Evolutionary conservation across 192 early-diverging fungal species (phyloP), one percentile per base, ranked within the genome.

Genomic region (Podila horticola): DNA sequence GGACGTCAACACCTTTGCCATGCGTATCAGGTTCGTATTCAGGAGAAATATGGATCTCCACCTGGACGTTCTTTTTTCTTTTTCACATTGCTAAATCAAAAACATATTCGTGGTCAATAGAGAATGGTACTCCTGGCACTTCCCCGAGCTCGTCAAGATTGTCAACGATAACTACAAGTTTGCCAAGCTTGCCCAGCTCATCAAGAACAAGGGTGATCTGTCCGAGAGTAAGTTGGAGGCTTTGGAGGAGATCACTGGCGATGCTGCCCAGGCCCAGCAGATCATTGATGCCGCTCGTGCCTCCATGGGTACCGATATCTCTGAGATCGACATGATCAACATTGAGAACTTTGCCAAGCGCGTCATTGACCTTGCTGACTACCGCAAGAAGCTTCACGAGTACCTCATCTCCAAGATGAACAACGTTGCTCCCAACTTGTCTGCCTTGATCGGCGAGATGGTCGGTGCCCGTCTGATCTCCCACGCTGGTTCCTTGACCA

Each of bases 111-210:
- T n/a, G n/a, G n/a, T n/a, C 24, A 28, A 69, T 58, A 95, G 95
- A 72, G 98, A 99, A 88, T 99, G 98, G 98, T 99, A 99, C 87
- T 95, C 94, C 66, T 99, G 97, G 97, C 98, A 99, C 84, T 99
- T 99, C 90, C 98, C 98, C 36, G 97, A 99, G 89, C 86, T 99
- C 63, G 92, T 96, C 83, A 97, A 97, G 88, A 97, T 99, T 77
- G 92, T 98, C 73, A 88, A 86, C 72, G 97, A 99, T 89, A 97
- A 97, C 84, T 91, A 90, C 82, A 89, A 92, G 77, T 99, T 93
- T 77, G 97, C 98, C 69, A 91, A 92, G 67, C 92, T 98, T 66
- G 93, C 91, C 68, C 93, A 95, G 87, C 83, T 93, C 41, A 85
- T 99, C 84, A 91, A 93, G 85, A 98, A 98, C 93, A 99, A 99